phyloP scores from a whole-genome alignment of 208 protist genomes.

The Acanthamoeba culbertsoni region DNA sequence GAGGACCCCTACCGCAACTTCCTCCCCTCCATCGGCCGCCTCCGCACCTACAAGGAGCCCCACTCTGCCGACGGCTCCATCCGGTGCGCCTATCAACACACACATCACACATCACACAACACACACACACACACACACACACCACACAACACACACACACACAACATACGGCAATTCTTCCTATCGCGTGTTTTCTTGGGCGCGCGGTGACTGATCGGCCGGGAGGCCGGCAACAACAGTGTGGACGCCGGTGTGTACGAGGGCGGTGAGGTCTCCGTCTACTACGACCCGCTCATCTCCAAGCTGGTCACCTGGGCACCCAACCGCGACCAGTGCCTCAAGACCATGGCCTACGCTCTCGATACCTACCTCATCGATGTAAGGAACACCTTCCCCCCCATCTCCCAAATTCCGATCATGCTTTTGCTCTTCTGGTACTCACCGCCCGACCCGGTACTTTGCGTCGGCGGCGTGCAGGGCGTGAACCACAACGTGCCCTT shows the following conservation, averaged over 20 bases:
- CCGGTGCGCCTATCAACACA: neutral
- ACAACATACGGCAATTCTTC: neutral
- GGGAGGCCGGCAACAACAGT: constrained; percentile 44
- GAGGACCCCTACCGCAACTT: constrained; percentile 83
- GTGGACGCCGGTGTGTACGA: constrained; percentile 85
- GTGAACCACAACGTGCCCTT: constrained; percentile 89
- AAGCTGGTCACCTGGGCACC: constrained; percentile 82
- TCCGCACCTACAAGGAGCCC: constrained; percentile 80
- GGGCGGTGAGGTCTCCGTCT: constrained; percentile 85
- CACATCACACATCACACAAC: neutral
- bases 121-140: neutral
- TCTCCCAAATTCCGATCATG: neutral
- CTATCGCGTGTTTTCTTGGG: neutral
- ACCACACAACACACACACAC: too few relatives aligned
- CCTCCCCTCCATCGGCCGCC: constrained; percentile 82
- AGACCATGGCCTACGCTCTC: constrained; percentile 80
- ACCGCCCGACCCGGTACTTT: neutral
- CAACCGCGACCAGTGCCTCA: constrained; percentile 59
- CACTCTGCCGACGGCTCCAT: neutral
- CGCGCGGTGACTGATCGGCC: neutral
- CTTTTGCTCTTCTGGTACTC: neutral
- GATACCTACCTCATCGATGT: constrained; percentile 86
- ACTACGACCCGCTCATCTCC: constrained; percentile 91
- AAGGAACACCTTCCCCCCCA: neutral
- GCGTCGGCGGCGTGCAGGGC: neutral